Evolutionary conservation across 2,329 filamentous ascomycete genomes (phyloP).

Genomic region (Ophiocordyceps sinensis): DNA sequence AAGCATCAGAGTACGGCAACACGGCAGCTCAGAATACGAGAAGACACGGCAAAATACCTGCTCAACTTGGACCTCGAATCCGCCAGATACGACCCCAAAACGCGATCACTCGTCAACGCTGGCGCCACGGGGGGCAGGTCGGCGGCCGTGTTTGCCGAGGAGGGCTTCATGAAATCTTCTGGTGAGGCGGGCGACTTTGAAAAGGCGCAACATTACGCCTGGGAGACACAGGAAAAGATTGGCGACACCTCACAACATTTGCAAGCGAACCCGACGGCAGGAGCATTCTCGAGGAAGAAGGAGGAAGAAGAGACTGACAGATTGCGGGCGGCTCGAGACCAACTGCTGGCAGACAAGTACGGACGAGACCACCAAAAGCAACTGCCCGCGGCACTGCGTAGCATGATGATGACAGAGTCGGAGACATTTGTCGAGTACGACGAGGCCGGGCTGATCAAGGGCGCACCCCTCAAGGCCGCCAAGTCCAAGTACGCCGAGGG

Average conservation of each 20-base stretch:
- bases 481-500: slow-evolving; percentile 92
- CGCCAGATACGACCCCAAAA: slow-evolving; percentile 96
- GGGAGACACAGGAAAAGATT: slow-evolving; percentile 81
- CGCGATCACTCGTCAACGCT: slow-evolving; percentile 74
- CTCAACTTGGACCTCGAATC: slow-evolving; percentile 91
- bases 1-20: slow-evolving; percentile 84
- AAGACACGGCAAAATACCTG: slow-evolving; percentile 95
- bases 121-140: slow-evolving; percentile 70
- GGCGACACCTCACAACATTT: slow-evolving; percentile 73
- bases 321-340: slow-evolving; percentile 53
- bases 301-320: slow-evolving; percentile 59
- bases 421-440: slow-evolving; percentile 92
- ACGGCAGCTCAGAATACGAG: slow-evolving; percentile 76
- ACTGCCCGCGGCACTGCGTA: slow-evolving; percentile 46
- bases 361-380: slow-evolving; percentile 47
- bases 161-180: slow-evolving; percentile 77
- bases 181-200: slow-evolving; percentile 92
- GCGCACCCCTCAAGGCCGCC: slow-evolving; percentile 57
- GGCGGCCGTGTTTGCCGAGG: slow-evolving; percentile 74
- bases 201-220: slow-evolving; percentile 75
- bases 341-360: slow-evolving; percentile 67
- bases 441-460: slow-evolving; percentile 77
- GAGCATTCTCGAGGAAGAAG: slow-evolving; percentile 70
- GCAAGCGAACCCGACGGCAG: slow-evolving; percentile 91
- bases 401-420: slow-evolving; percentile 59